These are phyloP conservation scores for Lasiodiplodia sp. DNA, from an alignment of 2,329 filamentous ascomycete species.

Conservation along the genomic window DNA sequence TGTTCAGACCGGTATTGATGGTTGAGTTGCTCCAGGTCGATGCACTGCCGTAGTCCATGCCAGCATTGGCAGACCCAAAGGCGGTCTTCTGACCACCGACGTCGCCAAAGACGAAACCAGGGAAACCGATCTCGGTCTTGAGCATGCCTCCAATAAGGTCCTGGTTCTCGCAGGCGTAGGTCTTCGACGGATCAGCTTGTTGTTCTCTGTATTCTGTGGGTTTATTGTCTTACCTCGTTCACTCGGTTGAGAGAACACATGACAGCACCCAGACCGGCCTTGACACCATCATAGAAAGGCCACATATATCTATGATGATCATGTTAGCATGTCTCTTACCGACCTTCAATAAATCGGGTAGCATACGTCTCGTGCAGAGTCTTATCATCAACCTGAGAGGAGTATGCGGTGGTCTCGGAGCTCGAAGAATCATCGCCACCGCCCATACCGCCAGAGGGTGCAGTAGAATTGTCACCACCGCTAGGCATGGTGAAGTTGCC, in stretches of 20 bases:
- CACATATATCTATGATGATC: constrained; percentile 61
- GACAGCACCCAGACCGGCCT: constrained; percentile 73
- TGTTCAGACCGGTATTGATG: constrained; percentile 47
- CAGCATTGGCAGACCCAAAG: constrained; percentile 39
- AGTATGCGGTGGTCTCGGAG: constrained; percentile 66
- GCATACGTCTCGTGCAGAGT: constrained; percentile 71
- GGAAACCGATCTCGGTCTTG: constrained; percentile 56
- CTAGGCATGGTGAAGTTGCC: constrained; percentile 2
- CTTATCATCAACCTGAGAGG: constrained; percentile 75
- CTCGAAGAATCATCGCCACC: constrained; percentile 40
- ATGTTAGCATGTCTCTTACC: background rate
- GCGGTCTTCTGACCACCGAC: constrained; percentile 40
- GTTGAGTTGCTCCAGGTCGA: constrained; percentile 36
- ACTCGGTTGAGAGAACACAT: constrained; percentile 75
- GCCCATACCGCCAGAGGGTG: constrained; percentile 58
- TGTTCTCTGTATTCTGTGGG: no score
- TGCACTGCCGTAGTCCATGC: constrained; percentile 35
- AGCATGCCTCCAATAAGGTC: constrained; percentile 54
- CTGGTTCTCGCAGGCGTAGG: constrained; percentile 55
- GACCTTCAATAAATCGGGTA: background rate
- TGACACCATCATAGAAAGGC: constrained; percentile 80
- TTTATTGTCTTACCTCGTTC: constrained; percentile 40
- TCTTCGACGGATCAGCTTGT: constrained; percentile 34
- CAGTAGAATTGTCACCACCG: background rate
- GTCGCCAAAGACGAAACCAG: constrained; percentile 38